Conservation (phyloP, 1,284 basidiomycete genomes). For the Tremellales sp. region DNA sequence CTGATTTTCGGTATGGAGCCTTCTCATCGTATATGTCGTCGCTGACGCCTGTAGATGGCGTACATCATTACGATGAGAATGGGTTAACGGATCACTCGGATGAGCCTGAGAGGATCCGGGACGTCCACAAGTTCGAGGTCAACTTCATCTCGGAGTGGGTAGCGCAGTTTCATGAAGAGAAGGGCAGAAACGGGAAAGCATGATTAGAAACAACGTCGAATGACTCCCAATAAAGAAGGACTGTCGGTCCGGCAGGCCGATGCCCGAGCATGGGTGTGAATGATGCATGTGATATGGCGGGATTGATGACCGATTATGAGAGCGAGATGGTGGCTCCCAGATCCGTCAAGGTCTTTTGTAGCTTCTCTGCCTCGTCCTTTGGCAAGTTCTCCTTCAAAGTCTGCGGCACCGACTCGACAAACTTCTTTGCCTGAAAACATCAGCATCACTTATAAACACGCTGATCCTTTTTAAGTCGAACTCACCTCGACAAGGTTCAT, state of each 20-base stretch:
- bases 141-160: constrained; percentile 79
- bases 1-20: constrained; percentile 79
- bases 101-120: constrained; percentile 74
- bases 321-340: constrained; percentile 85
- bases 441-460: constrained; percentile 2
- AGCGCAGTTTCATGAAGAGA: constrained; percentile 54
- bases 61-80: constrained; percentile 86
- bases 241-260: background rate
- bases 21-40: no score
- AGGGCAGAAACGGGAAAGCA: constrained; percentile 6
- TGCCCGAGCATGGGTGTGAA: no score
- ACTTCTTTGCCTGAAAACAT: constrained; percentile 99
- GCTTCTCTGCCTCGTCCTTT: constrained; percentile 97
- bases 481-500: constrained; percentile 92
- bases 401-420: constrained; percentile 94
- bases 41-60: constrained; percentile 57
- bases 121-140: constrained; percentile 77
- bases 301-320: constrained; percentile 9
- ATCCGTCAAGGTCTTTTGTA: constrained; percentile 82
- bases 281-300: background rate
- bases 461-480: constrained; percentile 29
- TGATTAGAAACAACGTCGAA: background rate
- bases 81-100: constrained; percentile 61
- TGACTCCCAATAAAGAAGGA: background rate
- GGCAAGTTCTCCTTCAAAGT: constrained; percentile 90